Evolutionary conservation across 345 rosid species (phyloP), one percentile per base, ranked within the genome.

Genomic region (Salix suchowensis): DNA sequence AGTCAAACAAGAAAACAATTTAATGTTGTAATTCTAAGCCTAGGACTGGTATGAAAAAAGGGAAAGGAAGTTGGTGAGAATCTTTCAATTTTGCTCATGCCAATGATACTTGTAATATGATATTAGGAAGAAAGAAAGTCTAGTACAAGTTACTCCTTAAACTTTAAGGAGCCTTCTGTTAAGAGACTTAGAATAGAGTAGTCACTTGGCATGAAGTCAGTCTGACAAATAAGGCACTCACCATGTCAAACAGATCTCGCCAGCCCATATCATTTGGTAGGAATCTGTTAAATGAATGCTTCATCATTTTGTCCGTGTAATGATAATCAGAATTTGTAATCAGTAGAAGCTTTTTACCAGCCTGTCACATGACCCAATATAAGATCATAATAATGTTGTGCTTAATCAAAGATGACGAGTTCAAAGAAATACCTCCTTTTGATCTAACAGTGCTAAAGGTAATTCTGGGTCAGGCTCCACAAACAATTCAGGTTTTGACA

Each of bases 281-380:
- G 75, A 85, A 94, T 85, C 88, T 88, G 77, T 94, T 89, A 73
- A 92, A 94, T 65, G 98, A 91, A 86, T 94, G 97, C 84, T 84
- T 89, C 98, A 94, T 94, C 97, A 92, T 94, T 87, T 92, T 94
- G 91, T 94, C 81, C 9, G 97, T 90, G 86, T 94, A 94, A 79
- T 89, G 98, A 82, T 86, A 91, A 87, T 94, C 98, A 13, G 97
- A 94, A 83, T 92, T 94, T 84, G 97, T 94, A 77, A 94, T 94
- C 76, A 94, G 97, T 89, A 94, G 85, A 76, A 94, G 92, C 82
- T 82, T 91, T 89, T 92, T 94, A 86, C 98, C 98, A 76, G 97
- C 98, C 98, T 94, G 89, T 74, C 76, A 73, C 78, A 71, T 9
- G 55, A 70, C 24, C 21, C 78, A 36, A 79, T 68, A 58, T 58